Evolutionary conservation across 2,329 filamentous ascomycete genomes (phyloP).

Genomic region (Epichloe uncinata): DNA sequence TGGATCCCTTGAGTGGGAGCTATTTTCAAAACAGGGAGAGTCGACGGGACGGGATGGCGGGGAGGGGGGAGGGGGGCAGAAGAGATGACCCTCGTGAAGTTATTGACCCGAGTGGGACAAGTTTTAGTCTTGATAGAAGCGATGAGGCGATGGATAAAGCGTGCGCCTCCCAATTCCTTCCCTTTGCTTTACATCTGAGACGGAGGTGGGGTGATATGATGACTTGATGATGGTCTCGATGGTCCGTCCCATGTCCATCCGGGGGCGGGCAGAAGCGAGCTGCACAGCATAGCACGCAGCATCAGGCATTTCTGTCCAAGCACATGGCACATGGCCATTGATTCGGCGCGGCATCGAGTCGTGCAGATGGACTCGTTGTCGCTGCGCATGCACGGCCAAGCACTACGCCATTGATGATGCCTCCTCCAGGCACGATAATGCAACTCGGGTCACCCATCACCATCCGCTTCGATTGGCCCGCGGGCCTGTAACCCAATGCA

Average conservation of each 20-base stretch:
- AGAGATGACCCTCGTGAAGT: not conserved
- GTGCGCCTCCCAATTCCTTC: no score
- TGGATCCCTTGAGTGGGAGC: not conserved
- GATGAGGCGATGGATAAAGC: not conserved
- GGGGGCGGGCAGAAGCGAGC: not conserved
- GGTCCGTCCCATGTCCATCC: not conserved
- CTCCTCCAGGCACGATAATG: not conserved
- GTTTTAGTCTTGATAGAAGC: not conserved
- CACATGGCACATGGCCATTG: not conserved
- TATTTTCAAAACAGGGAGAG: not conserved
- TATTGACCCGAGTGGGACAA: not conserved
- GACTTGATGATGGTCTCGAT: not conserved
- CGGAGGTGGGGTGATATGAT: not conserved
- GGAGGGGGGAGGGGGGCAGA: not conserved
- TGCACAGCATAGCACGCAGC: not conserved
- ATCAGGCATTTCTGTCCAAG: not conserved
- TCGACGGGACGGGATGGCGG: not conserved
- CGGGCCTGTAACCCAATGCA: no score
- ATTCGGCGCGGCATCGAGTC: not conserved
- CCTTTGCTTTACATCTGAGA: not conserved
- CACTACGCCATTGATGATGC: no score
- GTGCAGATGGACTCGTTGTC: not conserved
- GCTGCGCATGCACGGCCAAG: no score
- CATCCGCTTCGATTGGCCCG: not conserved
- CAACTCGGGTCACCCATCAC: not conserved